Evolutionary conservation across 495 filamentous ascomycete species (phyloP).

Genomic region (Lichina pygmaea): DNA sequence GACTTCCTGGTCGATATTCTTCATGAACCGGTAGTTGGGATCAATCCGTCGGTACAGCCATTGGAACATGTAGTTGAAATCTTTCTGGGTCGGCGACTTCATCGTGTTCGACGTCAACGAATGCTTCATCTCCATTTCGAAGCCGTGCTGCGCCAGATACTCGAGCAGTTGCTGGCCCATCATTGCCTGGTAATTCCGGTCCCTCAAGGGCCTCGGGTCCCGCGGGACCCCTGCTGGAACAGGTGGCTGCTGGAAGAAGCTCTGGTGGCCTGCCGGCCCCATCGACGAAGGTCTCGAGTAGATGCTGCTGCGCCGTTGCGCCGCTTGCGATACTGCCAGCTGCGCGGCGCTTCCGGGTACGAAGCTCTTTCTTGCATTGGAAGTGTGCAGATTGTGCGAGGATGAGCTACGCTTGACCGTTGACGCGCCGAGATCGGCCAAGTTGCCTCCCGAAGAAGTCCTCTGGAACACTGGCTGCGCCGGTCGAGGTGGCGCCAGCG

Average conservation of each 20-base stretch:
- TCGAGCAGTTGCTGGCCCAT: conserved; percentile 79
- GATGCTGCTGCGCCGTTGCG: conserved; percentile 60
- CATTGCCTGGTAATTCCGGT: conserved; percentile 47
- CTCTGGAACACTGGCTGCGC: conserved; percentile 66
- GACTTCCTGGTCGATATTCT: conserved; percentile 81
- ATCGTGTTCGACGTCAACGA: conserved; percentile 63
- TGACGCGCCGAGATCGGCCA: conserved; percentile 51
- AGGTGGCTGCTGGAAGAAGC: conserved; percentile 73
- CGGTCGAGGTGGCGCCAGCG: conserved; percentile 50
- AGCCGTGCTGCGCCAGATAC: conserved; percentile 70
- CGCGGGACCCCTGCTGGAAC: conserved; percentile 48
- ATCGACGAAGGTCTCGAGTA: conserved; percentile 40
- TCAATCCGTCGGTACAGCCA: conserved; percentile 93
- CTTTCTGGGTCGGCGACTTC: conserved; percentile 87
- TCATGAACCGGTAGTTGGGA: conserved; percentile 70
- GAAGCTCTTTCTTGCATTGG: conserved; percentile 37
- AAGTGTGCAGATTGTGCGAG: conserved; percentile 35
- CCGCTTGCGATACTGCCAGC: not conserved
- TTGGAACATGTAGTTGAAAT: conserved; percentile 91
- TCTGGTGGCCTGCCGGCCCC: conserved; percentile 42
- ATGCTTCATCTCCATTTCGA: conserved; percentile 94
- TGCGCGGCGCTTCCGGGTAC: conserved; percentile 28
- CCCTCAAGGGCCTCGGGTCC: conserved; percentile 74
- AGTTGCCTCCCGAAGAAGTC: conserved; percentile 49
- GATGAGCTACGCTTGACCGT: conserved; percentile 73